A percentile compares a stretch with the other conserved stretches of the same genome.
phyloP scores from a whole-genome alignment of 2,329 filamentous ascomycete species.

The Stagonosporopsis rhizophila region DNA sequence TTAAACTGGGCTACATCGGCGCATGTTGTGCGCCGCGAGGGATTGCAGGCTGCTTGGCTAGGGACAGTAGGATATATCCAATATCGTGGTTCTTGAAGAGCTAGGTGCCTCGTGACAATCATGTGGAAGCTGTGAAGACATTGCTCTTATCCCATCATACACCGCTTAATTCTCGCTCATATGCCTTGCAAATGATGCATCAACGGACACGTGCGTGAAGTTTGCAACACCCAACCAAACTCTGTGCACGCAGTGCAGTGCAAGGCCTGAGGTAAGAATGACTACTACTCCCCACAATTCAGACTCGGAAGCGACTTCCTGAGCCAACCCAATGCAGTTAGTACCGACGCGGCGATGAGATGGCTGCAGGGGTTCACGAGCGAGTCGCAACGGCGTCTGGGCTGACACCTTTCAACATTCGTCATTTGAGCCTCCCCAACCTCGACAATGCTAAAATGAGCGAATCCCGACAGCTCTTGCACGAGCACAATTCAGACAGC shows the following conservation, averaged over 20 bases:
- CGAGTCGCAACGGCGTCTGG: conserved; percentile 5
- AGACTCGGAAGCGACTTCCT: neutral
- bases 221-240: neutral
- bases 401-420: conserved; percentile 20
- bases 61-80: neutral
- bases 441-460: conserved; percentile 49
- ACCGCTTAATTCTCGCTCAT: neutral
- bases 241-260: neutral
- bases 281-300: conserved; percentile 8
- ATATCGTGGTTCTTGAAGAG: neutral
- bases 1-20: neutral
- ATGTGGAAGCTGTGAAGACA: neutral
- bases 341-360: neutral
- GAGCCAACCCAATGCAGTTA: neutral
- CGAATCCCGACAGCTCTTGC: conserved; percentile 49
- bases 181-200: neutral
- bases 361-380: conserved; percentile 10
- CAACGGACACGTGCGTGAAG: neutral
- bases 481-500: conserved; percentile 42
- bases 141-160: neutral
- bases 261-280: neutral
- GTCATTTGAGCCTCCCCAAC: conserved; percentile 1
- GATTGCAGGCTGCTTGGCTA: neutral
- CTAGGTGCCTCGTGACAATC: neutral
- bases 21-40: neutral